Evolutionary conservation across 2,329 filamentous ascomycete species (phyloP), one percentile per base, ranked within the genome.

Genomic region (Aspergillus ustus): DNA sequence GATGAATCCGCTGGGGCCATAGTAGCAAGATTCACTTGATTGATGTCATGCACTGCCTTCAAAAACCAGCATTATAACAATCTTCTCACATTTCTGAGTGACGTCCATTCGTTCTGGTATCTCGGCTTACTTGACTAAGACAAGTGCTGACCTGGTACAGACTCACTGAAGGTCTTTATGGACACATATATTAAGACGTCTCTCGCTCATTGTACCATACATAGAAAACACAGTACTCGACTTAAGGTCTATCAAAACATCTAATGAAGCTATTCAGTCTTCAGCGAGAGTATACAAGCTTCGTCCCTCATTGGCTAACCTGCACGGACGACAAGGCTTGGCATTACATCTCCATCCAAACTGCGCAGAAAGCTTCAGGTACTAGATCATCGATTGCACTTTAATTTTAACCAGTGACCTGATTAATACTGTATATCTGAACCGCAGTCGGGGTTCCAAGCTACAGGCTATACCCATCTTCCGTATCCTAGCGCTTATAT

Each of bases 21-120:
- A 83, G 73, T 77, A 82, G 80, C 68, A 70, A 71, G 69, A 72
- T 70, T 74, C 68, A 63, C 57, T 17, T 7, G 51, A 46, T 58
- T 63, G 74, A 72, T 72, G 72, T 71, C 65, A 62, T 73, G 75
- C 76, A 61, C 77, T 88, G 86, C 78, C 83, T 87, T 85, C 76
- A 85, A 85, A 73, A 78, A 83, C 86, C 87, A 87, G 87, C 85
- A 80, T 80, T 80, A 81, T 58, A 76, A 66, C 51, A 80, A 88
- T 89, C 87, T 89, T 89, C 87, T 89, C 87, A 83, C 73, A 64
- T 81, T 75, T 87, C 84, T 87, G 85, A 87, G 74, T 15, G 22
- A 34, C 17, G 3, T 22, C 66, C 58, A 54, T 62, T n/a, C 15
- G 48, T 29, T 19, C 28, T 45, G 20, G 44, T 40, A 28, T 57